phyloP scores from a whole-genome alignment of 1,284 basidiomycete genomes.

The Ustilago xerochloae region DNA sequence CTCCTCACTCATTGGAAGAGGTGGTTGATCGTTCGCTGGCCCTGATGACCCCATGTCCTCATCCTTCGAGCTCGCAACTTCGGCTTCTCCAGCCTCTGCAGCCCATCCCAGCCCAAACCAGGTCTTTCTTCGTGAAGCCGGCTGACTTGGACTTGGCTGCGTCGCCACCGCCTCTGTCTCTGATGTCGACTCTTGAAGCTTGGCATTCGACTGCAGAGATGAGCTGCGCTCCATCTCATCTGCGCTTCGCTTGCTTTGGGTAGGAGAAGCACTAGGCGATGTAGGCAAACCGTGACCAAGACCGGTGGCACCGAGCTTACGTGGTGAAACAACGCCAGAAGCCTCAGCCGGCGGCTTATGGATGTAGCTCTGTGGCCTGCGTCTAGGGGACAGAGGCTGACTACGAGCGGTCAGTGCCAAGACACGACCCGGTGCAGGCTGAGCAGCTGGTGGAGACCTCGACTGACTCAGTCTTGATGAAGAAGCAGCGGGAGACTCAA shows the following conservation, averaged over 20 bases:
- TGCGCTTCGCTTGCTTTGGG: constrained; percentile 27
- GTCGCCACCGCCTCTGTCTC: background rate
- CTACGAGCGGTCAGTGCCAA: background rate
- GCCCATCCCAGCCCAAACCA: constrained; percentile 46
- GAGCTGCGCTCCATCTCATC: constrained; percentile 39
- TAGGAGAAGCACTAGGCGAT: constrained; percentile 5
- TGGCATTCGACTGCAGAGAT: constrained; percentile 2
- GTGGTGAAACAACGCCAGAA: constrained; percentile 21
- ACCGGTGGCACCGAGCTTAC: constrained; percentile 17
- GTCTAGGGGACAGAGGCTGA: constrained; percentile 17
- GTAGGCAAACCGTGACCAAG: constrained; percentile 25
- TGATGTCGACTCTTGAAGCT: constrained; percentile 6
- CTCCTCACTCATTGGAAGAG: constrained; percentile 50
- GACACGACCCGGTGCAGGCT: background rate
- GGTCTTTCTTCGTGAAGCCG: constrained; percentile 25
- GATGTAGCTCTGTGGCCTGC: constrained; percentile 32
- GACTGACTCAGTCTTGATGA: background rate
- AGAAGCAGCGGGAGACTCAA: background rate
- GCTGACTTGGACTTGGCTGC: constrained; percentile 13
- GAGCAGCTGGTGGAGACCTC: background rate
- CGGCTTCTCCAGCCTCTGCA: background rate
- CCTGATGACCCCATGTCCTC: background rate
- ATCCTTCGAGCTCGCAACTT: background rate
- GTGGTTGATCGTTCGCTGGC: constrained; percentile 11
- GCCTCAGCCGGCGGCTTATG: constrained; percentile 26